These are phyloP conservation scores for Fagopyrum tataricum DNA, from an alignment of 148 eudicot species.

Conservation along the genomic window DNA sequence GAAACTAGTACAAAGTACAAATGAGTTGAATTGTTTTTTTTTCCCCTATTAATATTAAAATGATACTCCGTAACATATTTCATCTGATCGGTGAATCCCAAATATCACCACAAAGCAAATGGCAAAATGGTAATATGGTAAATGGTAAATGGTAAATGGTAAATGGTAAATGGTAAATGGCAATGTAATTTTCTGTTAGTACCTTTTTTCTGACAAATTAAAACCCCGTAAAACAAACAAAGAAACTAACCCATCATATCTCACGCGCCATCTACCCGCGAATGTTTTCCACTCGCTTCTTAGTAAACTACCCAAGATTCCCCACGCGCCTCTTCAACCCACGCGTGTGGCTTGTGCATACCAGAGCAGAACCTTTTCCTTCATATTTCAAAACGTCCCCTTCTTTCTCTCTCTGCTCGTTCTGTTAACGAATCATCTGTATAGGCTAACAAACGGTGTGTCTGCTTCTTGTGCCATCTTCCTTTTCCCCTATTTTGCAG, in stretches of 20 bases:
- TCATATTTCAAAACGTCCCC: background rate
- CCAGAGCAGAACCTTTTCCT: background rate
- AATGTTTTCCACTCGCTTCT: background rate
- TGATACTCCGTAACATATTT: too few relatives aligned
- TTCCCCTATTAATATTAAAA: too few relatives aligned
- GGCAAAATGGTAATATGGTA: too few relatives aligned
- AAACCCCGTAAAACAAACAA: background rate
- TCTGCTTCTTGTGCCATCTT: background rate
- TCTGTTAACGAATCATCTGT: constrained; percentile 1
- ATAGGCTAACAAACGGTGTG: too few relatives aligned
- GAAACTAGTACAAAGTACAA: too few relatives aligned
- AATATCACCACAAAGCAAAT: too few relatives aligned
- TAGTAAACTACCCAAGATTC: background rate
- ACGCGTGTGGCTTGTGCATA: background rate
- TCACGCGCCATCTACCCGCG: background rate
- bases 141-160: too few relatives aligned
- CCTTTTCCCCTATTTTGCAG: background rate
- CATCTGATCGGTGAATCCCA: too few relatives aligned
- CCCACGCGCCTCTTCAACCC: background rate
- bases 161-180: too few relatives aligned
- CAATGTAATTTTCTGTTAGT: constrained; percentile 5
- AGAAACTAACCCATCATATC: background rate
- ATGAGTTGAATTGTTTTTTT: too few relatives aligned
- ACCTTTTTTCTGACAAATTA: background rate
- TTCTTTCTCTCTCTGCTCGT: background rate